phyloP scores from a whole-genome alignment of 257 asterid genomes.

The Knoxia roxburghii region DNA sequence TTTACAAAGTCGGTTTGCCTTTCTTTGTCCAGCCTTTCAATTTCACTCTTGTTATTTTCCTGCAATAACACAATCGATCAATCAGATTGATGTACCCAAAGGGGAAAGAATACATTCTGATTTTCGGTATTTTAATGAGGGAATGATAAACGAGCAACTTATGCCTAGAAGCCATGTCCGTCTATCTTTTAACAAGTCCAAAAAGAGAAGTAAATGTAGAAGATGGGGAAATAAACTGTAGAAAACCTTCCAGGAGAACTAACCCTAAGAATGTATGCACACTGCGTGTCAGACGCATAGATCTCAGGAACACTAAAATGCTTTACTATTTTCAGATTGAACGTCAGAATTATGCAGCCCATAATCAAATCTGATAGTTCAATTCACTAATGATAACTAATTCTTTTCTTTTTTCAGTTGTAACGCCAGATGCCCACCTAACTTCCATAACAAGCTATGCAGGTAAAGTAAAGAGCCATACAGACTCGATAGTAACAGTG shows the following conservation, averaged over 20 bases:
- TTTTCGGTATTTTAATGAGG: too few species aligned
- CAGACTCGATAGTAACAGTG: not conserved
- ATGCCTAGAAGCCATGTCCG: not conserved
- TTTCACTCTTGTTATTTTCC: slow-evolving; percentile 85
- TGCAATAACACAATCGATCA: slow-evolving; percentile 31
- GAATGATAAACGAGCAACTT: not conserved
- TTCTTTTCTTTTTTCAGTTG: too few species aligned
- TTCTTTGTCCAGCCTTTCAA: slow-evolving; percentile 75
- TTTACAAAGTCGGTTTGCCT: slow-evolving; percentile 61
- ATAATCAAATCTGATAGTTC: not conserved
- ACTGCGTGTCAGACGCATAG: not conserved
- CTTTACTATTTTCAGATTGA: too few species aligned
- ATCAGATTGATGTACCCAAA: slow-evolving; percentile 7
- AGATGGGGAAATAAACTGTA: not conserved
- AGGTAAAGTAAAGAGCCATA: not conserved
- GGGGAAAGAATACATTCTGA: not conserved
- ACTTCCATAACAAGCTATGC: not conserved
- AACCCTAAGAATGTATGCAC: not conserved
- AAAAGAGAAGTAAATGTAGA: not conserved
- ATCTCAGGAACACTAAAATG: not conserved
- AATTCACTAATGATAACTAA: not conserved
- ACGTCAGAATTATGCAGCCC: not conserved
- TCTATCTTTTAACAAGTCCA: slow-evolving; percentile 1
- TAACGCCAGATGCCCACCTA: too few species aligned
- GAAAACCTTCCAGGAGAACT: not conserved